Evolutionary conservation across 1,284 basidiomycete species (phyloP).

Genomic region (Cryptococcus sp.): DNA sequence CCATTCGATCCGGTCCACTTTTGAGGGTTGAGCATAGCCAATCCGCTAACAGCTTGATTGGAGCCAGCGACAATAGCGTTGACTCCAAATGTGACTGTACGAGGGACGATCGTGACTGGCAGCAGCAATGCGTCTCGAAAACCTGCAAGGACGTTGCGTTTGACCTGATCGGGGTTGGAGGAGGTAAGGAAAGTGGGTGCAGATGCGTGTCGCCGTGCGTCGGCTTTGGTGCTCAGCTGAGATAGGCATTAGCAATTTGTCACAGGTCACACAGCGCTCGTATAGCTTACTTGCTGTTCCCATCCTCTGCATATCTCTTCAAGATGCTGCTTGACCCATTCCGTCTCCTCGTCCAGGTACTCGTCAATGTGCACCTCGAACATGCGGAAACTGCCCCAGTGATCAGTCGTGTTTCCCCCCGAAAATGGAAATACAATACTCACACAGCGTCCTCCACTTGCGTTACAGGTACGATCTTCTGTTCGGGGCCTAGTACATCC

Average conservation of each 20-base stretch:
- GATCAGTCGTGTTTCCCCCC: neutral
- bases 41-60: conserved; percentile 76
- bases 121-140: conserved; percentile 87
- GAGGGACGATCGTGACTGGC: conserved; percentile 93
- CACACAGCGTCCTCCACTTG: conserved; percentile 81
- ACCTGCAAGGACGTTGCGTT: conserved; percentile 86
- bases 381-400: conserved; percentile 71
- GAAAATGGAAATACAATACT: conserved; percentile 24
- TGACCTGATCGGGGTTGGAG: conserved; percentile 86
- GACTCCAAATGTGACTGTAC: conserved; percentile 70
- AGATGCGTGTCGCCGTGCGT: conserved; percentile 14
- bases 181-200: conserved; percentile 70
- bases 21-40: conserved; percentile 82
- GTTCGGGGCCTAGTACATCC: conserved; percentile 42
- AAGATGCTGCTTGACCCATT: conserved; percentile 73
- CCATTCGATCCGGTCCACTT: conserved; percentile 62
- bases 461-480: conserved; percentile 52
- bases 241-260: neutral
- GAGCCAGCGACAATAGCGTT: conserved; percentile 66
- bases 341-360: conserved; percentile 90
- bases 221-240: conserved; percentile 20
- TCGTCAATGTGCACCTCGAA: conserved; percentile 95
- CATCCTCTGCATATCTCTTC: conserved; percentile 75
- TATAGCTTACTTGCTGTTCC: conserved; percentile 57
- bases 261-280: neutral